These are phyloP conservation scores for Coemansia sp. DNA, from an alignment of 192 early-diverging fungal species.

Conservation along the genomic window DNA sequence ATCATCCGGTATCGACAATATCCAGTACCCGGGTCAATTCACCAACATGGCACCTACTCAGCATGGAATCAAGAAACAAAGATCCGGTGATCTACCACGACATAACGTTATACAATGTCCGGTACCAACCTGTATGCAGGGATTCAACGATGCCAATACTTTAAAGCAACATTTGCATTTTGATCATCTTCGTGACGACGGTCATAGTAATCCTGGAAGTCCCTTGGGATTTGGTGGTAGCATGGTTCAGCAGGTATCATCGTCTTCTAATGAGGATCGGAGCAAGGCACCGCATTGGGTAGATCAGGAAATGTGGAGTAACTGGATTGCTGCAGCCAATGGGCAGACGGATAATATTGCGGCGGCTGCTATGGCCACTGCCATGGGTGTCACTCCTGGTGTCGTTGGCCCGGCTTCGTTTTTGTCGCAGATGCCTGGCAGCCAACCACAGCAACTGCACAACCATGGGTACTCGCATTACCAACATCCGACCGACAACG, in stretches of 20 bases:
- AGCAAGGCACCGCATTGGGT: conserved; percentile 52
- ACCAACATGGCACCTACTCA: conserved; percentile 1
- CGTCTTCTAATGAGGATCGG: conserved; percentile 8
- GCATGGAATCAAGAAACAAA: not conserved
- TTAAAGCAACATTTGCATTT: conserved; percentile 42
- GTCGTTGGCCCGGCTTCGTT: conserved; percentile 38
- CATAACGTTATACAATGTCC: conserved; percentile 30
- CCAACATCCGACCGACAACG: conserved; percentile 30
- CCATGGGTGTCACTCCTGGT: conserved; percentile 54
- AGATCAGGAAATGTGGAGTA: conserved; percentile 32
- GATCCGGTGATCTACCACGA: not conserved
- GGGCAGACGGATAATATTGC: conserved; percentile 30
- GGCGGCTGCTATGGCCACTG: conserved; percentile 36
- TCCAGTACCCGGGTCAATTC: conserved; percentile 18
- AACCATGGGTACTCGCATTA: conserved; percentile 13
- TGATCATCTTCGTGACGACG: conserved; percentile 28
- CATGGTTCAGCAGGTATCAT: not conserved
- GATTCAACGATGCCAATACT: conserved; percentile 41
- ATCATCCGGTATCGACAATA: not conserved
- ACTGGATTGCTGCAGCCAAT: conserved; percentile 53
- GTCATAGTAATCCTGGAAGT: conserved; percentile 38
- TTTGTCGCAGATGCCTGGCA: conserved; percentile 5
- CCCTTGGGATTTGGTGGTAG: conserved; percentile 16
- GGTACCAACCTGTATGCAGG: conserved; percentile 15
- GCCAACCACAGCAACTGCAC: not conserved